Conservation (phyloP, 2,329 filamentous ascomycete genomes). For the Aurifilum marmelostoma region DNA sequence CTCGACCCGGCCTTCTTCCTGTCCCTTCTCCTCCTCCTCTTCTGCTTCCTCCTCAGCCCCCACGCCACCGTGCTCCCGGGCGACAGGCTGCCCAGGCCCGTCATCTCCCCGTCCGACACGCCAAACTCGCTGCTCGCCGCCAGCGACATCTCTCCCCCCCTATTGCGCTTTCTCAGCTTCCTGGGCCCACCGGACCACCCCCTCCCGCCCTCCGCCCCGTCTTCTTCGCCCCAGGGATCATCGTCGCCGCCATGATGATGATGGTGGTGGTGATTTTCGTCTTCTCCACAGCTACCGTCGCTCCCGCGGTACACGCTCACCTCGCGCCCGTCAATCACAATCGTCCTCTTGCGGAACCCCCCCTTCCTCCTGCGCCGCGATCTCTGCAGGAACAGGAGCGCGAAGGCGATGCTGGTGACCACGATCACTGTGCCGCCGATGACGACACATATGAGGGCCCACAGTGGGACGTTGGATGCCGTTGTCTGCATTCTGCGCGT, state of each 20-base stretch:
- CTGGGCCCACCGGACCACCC: not conserved
- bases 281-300: slow-evolving; percentile 17
- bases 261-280: not conserved
- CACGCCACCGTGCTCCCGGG: slow-evolving; percentile 5
- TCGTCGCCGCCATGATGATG: not conserved
- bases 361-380: slow-evolving; percentile 34
- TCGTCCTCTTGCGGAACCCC: slow-evolving; percentile 4
- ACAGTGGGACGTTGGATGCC: slow-evolving; percentile 35
- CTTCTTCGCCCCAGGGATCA: not conserved
- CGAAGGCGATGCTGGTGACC: slow-evolving; percentile 43
- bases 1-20: slow-evolving; percentile 6
- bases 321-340: slow-evolving; percentile 10
- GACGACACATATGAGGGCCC: slow-evolving; percentile 48
- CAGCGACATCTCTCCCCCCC: slow-evolving; percentile 2
- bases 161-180: slow-evolving; percentile 22
- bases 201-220: not conserved
- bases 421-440: slow-evolving; percentile 52
- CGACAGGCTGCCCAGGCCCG: not conserved
- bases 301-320: slow-evolving; percentile 17
- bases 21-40: slow-evolving; percentile 22
- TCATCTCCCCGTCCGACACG: slow-evolving; percentile 9
- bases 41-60: slow-evolving; percentile 16
- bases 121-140: not conserved
- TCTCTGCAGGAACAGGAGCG: slow-evolving; percentile 47
- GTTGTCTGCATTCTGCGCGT: not conserved